A percentile compares a stretch with the other conserved stretches of the same genome.
Evolutionary conservation across 768 basidiomycete genomes (phyloP).

Genomic region (Daedalea quercina): DNA sequence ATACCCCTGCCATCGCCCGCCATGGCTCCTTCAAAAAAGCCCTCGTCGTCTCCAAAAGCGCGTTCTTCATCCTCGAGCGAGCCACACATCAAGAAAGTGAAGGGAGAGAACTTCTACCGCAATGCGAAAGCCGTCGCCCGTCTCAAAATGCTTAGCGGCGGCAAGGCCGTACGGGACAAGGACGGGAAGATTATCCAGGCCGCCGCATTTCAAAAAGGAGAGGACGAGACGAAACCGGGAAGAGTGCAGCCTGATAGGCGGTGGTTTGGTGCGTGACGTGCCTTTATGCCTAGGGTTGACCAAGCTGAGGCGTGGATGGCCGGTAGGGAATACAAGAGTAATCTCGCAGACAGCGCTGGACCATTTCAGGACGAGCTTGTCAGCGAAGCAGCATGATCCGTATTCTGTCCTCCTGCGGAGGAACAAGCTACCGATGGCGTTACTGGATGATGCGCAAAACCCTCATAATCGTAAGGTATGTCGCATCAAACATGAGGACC

Average conservation of each 20-base stretch:
- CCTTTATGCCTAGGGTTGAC: neutral
- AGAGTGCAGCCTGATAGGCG: conserved; percentile 91
- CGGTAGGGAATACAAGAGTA: conserved; percentile 90
- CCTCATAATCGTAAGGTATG: conserved; percentile 68
- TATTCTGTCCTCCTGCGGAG: conserved; percentile 91
- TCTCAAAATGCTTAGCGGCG: conserved; percentile 90
- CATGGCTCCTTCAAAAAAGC: conserved; percentile 30
- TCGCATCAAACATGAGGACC: neutral
- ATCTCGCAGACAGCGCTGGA: conserved; percentile 95
- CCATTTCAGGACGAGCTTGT: conserved; percentile 89
- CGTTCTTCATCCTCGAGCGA: conserved; percentile 35
- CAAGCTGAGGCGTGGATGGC: conserved; percentile 1
- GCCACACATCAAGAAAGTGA: conserved; percentile 58
- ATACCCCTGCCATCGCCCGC: no score
- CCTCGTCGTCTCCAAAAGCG: conserved; percentile 14
- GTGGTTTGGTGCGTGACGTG: conserved; percentile 81
- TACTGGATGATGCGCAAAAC: conserved; percentile 86
- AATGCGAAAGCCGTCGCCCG: conserved; percentile 83
- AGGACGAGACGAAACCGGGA: conserved; percentile 84
- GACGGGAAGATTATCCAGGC: conserved; percentile 91
- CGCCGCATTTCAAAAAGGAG: conserved; percentile 94
- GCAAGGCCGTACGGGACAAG: conserved; percentile 84
- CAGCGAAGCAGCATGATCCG: conserved; percentile 82
- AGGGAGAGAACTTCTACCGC: conserved; percentile 98
- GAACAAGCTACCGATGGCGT: conserved; percentile 96